These are phyloP conservation scores for Thermothelomyces thermophilus DNA, from an alignment of 2,329 filamentous ascomycete genomes.

Conservation along the genomic window DNA sequence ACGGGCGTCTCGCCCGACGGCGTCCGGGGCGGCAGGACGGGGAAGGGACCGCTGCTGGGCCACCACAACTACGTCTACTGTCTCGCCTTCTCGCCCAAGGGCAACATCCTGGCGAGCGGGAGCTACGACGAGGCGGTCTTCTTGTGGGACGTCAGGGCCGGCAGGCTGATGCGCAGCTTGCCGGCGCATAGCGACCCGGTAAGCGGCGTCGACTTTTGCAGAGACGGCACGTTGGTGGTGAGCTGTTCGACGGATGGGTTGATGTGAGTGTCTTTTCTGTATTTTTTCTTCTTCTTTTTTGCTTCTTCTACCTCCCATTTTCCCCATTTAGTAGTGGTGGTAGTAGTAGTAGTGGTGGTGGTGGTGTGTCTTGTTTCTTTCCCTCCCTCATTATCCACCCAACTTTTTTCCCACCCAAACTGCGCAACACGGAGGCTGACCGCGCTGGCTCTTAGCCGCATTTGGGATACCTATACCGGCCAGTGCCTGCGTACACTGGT, in stretches of 20 bases:
- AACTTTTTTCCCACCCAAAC: neutral
- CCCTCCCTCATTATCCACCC: neutral
- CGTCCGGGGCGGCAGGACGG: slow-evolving; percentile 27
- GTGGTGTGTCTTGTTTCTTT: too few species aligned
- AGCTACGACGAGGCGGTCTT: slow-evolving; percentile 97
- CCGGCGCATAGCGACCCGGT: slow-evolving; percentile 96
- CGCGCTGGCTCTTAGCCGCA: slow-evolving; percentile 46
- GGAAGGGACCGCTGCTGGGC: slow-evolving; percentile 60
- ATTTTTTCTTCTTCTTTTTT: too few species aligned
- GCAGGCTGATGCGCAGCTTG: slow-evolving; percentile 78
- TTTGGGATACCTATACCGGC: slow-evolving; percentile 93
- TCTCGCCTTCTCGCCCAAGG: slow-evolving; percentile 92
- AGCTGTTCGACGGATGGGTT: slow-evolving; percentile 88
- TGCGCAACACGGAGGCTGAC: slow-evolving; percentile 2
- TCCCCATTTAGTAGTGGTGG: too few species aligned
- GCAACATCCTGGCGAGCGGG: slow-evolving; percentile 91
- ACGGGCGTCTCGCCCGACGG: slow-evolving; percentile 7
- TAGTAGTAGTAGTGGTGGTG: too few species aligned
- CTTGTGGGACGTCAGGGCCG: slow-evolving; percentile 89
- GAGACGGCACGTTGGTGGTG: slow-evolving; percentile 85
- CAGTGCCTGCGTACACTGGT: slow-evolving; percentile 93
- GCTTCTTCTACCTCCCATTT: too few species aligned
- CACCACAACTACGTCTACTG: slow-evolving; percentile 97
- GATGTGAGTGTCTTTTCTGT: slow-evolving; percentile 57
- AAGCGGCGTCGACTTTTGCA: slow-evolving; percentile 84